Evolutionary conservation across 2,329 filamentous ascomycete genomes (phyloP).

Genomic region (Aspergillus pseudoglaucus): DNA sequence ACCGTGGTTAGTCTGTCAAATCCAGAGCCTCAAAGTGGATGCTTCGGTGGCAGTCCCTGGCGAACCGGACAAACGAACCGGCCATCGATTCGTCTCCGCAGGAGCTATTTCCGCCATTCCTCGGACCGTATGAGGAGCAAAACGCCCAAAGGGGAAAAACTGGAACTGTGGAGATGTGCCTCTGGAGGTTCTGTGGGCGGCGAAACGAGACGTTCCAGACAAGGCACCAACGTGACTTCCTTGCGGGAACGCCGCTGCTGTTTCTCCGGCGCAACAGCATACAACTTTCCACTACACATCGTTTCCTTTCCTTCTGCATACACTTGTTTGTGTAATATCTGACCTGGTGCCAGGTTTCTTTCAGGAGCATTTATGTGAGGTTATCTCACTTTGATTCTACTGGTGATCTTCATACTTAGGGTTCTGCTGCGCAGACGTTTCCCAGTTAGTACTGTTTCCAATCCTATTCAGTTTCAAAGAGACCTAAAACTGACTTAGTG

Average conservation of each 20-base stretch:
- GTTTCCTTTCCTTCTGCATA: background rate
- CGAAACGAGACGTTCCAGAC: background rate
- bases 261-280: background rate
- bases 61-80: conserved; percentile 19
- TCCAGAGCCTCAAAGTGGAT: background rate
- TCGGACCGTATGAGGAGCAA: background rate
- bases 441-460: background rate
- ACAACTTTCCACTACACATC: background rate
- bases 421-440: background rate
- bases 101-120: conserved; percentile 2
- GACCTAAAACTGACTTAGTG: no score
- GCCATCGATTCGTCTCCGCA: conserved; percentile 1
- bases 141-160: conserved; percentile 3
- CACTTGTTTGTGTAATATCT: background rate
- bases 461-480: background rate
- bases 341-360: background rate
- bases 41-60: conserved; percentile 12
- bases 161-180: conserved; percentile 3
- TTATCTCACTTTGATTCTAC: background rate
- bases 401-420: background rate
- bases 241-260: background rate
- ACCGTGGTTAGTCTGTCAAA: background rate
- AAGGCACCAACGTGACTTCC: conserved; percentile 1
- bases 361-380: background rate
- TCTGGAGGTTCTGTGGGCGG: background rate